Percentiles rank a stretch among this genome's conserved stretches.
Conservation (phyloP, 2,329 filamentous ascomycete species). For the Cadophora luteo-olivacea region DNA sequence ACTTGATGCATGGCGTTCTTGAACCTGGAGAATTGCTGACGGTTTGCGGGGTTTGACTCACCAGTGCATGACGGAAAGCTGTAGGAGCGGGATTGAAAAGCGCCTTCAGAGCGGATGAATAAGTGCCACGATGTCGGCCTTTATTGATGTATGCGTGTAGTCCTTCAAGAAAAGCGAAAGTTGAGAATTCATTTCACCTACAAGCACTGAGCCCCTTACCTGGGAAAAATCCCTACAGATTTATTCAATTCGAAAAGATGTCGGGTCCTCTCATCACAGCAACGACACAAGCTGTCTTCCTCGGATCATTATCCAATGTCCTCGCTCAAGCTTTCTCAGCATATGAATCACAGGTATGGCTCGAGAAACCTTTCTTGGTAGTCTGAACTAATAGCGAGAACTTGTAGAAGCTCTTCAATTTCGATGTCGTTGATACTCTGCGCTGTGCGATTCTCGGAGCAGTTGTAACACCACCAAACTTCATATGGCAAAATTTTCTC, state of each 20-base stretch:
- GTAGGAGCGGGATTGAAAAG: conserved; percentile 5
- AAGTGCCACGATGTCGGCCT: not conserved
- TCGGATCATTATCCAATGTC: conserved; percentile 6
- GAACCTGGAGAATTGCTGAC: not conserved
- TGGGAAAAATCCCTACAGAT: not conserved
- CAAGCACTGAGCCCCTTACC: not conserved
- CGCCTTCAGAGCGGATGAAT: not conserved
- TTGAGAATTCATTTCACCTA: not conserved
- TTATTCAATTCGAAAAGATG: not conserved
- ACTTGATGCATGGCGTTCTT: not conserved
- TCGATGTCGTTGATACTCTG: not conserved
- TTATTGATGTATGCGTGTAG: not conserved
- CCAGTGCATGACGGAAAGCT: not conserved
- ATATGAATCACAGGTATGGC: conserved; percentile 3
- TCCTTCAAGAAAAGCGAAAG: not conserved
- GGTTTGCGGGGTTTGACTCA: conserved; percentile 7
- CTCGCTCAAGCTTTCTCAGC: conserved; percentile 11
- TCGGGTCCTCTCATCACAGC: conserved; percentile 11
- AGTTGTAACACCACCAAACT: conserved; percentile 5
- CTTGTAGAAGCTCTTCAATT: not conserved
- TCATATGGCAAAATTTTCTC: conserved; percentile 1
- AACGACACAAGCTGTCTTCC: conserved; percentile 7
- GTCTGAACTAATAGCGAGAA: not conserved
- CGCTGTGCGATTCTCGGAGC: not conserved
- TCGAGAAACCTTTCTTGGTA: not conserved